Percentiles rank a stretch among this genome's conserved stretches.
These are phyloP conservation scores for Xylariaceae sp. DNA, from an alignment of 2,329 filamentous ascomycete genomes.

Conservation along the genomic window DNA sequence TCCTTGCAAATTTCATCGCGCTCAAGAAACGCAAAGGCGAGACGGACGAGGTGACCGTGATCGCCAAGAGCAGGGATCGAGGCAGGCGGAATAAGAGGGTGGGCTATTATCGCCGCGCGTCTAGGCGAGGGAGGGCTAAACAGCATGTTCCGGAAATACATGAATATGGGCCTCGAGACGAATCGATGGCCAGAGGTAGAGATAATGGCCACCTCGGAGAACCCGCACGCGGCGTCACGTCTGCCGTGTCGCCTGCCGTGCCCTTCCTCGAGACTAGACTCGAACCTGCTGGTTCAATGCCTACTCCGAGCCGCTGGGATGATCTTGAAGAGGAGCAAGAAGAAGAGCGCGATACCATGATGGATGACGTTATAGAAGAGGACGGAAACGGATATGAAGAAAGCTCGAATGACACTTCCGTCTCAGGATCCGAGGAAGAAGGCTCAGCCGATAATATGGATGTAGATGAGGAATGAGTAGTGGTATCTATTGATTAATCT, in stretches of 20 bases:
- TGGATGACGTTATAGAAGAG: constrained; percentile 2
- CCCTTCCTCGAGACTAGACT: constrained; percentile 1
- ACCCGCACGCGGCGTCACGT: background rate
- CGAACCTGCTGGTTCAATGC: constrained; percentile 21
- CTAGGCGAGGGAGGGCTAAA: background rate
- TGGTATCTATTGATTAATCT: background rate
- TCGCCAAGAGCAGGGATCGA: constrained; percentile 25
- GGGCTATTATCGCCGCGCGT: constrained; percentile 8
- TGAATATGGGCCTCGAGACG: no score
- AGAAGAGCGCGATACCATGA: constrained; percentile 5
- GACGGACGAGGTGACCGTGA: constrained; percentile 64
- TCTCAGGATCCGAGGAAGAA: constrained; percentile 9
- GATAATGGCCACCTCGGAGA: no score
- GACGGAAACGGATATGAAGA: constrained; percentile 16
- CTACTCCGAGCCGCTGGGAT: constrained; percentile 32
- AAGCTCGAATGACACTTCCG: constrained; percentile 6
- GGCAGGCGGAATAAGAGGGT: background rate
- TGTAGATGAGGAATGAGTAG: constrained; percentile 14
- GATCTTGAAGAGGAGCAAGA: constrained; percentile 18
- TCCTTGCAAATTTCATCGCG: constrained; percentile 67
- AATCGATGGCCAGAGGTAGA: background rate
- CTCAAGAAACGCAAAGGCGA: constrained; percentile 68
- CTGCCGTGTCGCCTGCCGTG: constrained; percentile 1
- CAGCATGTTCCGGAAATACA: background rate
- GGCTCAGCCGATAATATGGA: constrained; percentile 27